These are phyloP conservation scores for Rhytidhysteron rufulum DNA, from an alignment of 2,329 filamentous ascomycete genomes.

Conservation along the genomic window DNA sequence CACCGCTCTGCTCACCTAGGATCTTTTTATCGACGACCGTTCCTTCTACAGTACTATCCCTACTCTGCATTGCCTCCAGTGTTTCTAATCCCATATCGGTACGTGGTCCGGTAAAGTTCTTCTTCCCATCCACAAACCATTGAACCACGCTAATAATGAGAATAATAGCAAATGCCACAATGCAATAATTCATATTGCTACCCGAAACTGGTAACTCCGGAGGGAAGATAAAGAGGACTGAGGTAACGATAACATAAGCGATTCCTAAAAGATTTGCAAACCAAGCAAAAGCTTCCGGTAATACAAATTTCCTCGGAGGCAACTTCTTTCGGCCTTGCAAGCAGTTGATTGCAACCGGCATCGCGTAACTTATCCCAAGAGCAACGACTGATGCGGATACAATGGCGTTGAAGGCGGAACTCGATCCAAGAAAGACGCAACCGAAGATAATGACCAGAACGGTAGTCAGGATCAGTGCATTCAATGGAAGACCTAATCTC, in stretches of 20 bases:
- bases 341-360: constrained; percentile 68
- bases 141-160: constrained; percentile 54
- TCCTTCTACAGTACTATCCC: background rate
- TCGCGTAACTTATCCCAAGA: constrained; percentile 68
- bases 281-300: constrained; percentile 57
- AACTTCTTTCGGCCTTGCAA: constrained; percentile 63
- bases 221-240: constrained; percentile 71
- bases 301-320: constrained; percentile 55
- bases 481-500: constrained; percentile 60
- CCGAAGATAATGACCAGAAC: constrained; percentile 64
- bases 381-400: constrained; percentile 68
- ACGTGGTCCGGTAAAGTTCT: constrained; percentile 55
- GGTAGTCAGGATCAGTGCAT: constrained; percentile 60
- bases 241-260: constrained; percentile 65
- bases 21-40: background rate
- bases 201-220: constrained; percentile 61
- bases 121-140: constrained; percentile 59
- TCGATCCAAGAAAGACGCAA: constrained; percentile 65
- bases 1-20: no score
- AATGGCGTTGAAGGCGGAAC: constrained; percentile 67
- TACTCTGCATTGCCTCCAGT: constrained; percentile 24
- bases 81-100: constrained; percentile 41
- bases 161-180: constrained; percentile 57
- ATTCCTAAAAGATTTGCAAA: constrained; percentile 58
- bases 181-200: constrained; percentile 66